Percentiles rank a stretch among this genome's conserved stretches.
phyloP scores from a whole-genome alignment of 2,329 filamentous ascomycete species.

The Ophiostoma ips region DNA sequence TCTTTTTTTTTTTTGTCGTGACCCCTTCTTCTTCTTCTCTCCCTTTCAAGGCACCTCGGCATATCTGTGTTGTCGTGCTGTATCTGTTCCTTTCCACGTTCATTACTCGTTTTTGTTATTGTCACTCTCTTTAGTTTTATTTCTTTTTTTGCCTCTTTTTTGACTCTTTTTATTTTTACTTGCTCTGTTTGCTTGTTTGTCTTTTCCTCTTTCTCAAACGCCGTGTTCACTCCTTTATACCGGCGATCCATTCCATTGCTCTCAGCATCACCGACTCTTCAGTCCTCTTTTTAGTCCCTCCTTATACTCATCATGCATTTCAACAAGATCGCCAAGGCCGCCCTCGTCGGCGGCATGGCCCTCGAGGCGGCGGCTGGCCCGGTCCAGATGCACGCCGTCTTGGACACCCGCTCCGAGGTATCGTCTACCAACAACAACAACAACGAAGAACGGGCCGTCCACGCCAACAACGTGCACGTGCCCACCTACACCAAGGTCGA shows the following conservation, averaged over 20 bases:
- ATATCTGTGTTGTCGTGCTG: too few species aligned
- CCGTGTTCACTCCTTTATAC: background rate
- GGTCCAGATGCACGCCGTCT: background rate
- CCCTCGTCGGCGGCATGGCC: conserved; percentile 9
- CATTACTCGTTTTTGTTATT: background rate
- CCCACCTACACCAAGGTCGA: background rate
- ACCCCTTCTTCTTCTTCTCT: background rate
- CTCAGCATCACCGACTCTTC: background rate
- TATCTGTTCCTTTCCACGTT: too few species aligned
- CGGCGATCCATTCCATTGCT: background rate
- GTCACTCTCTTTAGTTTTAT: background rate
- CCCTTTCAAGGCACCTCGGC: background rate
- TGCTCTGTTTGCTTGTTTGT: background rate
- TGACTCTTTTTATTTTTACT: background rate
- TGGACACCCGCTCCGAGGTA: background rate
- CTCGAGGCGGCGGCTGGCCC: conserved; percentile 9
- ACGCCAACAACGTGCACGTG: background rate
- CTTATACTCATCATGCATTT: conserved; percentile 6
- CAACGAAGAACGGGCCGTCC: background rate
- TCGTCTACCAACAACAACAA: background rate
- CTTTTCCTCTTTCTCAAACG: background rate
- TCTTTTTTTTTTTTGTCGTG: background rate
- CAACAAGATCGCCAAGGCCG: conserved; percentile 6
- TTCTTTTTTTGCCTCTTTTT: background rate
- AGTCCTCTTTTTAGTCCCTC: background rate